Evolutionary conservation across 192 early-diverging fungal species (phyloP), one percentile per base, ranked within the genome.

Genomic region (Allomyces macrogynus): DNA sequence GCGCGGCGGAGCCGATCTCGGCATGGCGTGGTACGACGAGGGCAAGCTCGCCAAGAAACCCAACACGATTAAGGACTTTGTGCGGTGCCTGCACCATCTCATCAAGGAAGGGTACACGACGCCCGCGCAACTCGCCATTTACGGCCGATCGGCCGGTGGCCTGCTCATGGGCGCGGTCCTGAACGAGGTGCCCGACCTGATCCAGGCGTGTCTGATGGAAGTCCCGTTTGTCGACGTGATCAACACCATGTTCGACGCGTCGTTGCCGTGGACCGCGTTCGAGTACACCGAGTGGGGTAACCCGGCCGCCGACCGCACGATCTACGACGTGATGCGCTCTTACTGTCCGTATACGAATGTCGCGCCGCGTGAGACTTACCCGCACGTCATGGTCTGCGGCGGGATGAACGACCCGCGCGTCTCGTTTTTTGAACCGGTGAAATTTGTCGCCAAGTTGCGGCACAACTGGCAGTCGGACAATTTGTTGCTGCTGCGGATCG

Each of bases 221-320:
- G 90, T 91, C 0, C 90, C 90, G 0, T 92, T 92, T 80, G 76
- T 91, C 7, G 90, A 92, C 64, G 87, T 88, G 32, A 75, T 92
- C 57, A 86, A 87, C n/a, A 78, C 89, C 18, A 92, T 92, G 90
- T 70, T 89, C 42, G 76, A 81, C 60, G 81, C 88, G 8, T 67
- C 81, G 62, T 76, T 88, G 24, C 88, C 88, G 11, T 64, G 87
- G 14, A 88, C 88, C 11, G 71, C 74, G 64, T 79, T 88, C 24
- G 88, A 90, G 62, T 83, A 80, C 27, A 71, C 81, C 10, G 88
- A 90, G 65, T 90, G 88, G 88, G 88, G 88, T 1, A 80, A 88
- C 66, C 86, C 87, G 11, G 26, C 71, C 0, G 68, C 76, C 18
- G 77, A 74, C 32, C n/a, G 60, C 5, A 61, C 68, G 8, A 77